Percentiles rank a stretch among this genome's conserved stretches.
Evolutionary conservation across 768 basidiomycete genomes (phyloP).

Genomic region (Pulveroboletus sp.): DNA sequence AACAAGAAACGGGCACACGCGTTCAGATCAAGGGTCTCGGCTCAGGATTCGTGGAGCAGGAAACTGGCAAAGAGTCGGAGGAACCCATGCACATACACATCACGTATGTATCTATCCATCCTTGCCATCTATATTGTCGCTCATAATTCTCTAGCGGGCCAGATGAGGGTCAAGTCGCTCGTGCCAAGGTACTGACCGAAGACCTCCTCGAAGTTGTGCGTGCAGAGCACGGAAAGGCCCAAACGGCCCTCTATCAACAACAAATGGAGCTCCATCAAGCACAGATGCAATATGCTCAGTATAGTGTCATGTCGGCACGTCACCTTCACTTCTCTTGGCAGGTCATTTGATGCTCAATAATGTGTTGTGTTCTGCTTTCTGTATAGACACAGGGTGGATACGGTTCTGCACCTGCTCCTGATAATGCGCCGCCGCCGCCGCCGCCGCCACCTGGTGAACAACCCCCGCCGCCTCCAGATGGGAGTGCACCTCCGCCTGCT

Average conservation of each 20-base stretch:
- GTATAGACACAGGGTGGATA: constrained; percentile 29
- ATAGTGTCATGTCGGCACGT: constrained; percentile 55
- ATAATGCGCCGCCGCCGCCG: constrained; percentile 39
- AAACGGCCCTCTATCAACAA: constrained; percentile 57
- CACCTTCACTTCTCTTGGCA: background rate
- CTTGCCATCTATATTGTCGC: constrained; percentile 17
- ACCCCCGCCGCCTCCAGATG: constrained; percentile 51
- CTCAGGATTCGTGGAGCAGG: constrained; percentile 90
- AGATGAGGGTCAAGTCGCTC: constrained; percentile 79
- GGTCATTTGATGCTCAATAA: background rate
- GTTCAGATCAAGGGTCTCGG: constrained; percentile 97
- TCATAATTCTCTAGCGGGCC: constrained; percentile 48
- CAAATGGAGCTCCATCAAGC: constrained; percentile 87
- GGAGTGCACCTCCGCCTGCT: constrained; percentile 36
- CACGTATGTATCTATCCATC: constrained; percentile 49
- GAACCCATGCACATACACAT: constrained; percentile 92
- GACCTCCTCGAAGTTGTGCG: constrained; percentile 88
- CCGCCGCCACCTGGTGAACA: constrained; percentile 41
- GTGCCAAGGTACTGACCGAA: constrained; percentile 83
- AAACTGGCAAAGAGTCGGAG: constrained; percentile 82
- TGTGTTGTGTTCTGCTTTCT: background rate
- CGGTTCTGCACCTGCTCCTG: constrained; percentile 35
- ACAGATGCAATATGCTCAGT: constrained; percentile 74
- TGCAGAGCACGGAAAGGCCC: constrained; percentile 82
- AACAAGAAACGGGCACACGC: constrained; percentile 90